Evolutionary conservation across 1,139 yeast genomes (phyloP), one percentile per base, ranked within the genome.

Genomic region (Hemisphaericaspora xylofermentans): DNA sequence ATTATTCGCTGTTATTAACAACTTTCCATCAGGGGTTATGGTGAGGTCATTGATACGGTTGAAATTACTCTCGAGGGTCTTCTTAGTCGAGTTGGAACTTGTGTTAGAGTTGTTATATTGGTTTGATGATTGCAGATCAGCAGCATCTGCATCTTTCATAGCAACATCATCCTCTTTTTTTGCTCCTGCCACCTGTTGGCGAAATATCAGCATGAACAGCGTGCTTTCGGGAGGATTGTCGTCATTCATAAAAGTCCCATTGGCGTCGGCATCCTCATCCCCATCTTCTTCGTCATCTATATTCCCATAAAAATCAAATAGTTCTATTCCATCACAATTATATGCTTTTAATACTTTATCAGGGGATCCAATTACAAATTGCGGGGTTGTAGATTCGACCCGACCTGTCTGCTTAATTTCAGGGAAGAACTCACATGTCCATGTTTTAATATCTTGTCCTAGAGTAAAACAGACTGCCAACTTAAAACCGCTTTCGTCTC

Each of bases 391-490:
- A 14, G 43, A 36, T 18, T 41, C 40, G 2, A 49, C 43, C 9
- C 45, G 30, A 5, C 34, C 34, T 41, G 66, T 61, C 28, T 33
- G 40, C 25, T 46, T 45, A 28, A 40, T 46, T n/a, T 42, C 35
- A 1, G 88, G 88, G 33, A 84, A 63, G 80, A 94, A 89, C 45
- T 82, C 89, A 50, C 89, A 81, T 14, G 93, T 74, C 76, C 89
- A 80, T 2, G 74, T 64, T 45, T 72, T 60, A 36, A 71, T 61
- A 40, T 64, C 65, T 39, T 64, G 67, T 1, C 76, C 76, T 35
- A 71, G 53, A 4, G 71, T 64, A 41, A 71, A 71, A 38, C 75
- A 69, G 15, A 64, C 53, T 16, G 57, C 47, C 28, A 70, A 54
- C 43, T 58, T 56, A 14, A 47, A 47, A 7, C 49, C 59, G 18